Base-by-base conservation (phyloP, 768 basidiomycete species). In the Cystobasidium ongulense region DNA sequence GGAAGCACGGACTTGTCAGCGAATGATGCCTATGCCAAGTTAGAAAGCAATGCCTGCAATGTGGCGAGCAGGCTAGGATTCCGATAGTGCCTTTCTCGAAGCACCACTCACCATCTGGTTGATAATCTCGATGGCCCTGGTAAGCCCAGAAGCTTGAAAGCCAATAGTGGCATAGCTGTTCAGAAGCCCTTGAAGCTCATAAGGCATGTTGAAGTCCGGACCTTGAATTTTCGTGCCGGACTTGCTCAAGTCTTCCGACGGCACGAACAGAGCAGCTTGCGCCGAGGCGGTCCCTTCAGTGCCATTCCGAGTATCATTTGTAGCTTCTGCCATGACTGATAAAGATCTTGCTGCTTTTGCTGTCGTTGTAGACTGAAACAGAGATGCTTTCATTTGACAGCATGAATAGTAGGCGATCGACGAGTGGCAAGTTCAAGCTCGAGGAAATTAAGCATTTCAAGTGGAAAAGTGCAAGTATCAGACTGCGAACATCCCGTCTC, bases 81-180 rank as follows among this genome's bases (percentile, higher is more conserved):
- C 15, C 13, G n/a, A 27, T n/a, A 21, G 35, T 38, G 11, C 31
- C 13, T 38, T 13, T 15, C 25, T 23, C 18, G 36, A 23, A 66
- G 64, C 21, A n/a, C 17, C 43, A 78, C 85, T 63, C 53, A 92
- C 95, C 96, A 99, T 99, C 79, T 87, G 87, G 80, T 98, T 88
- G 31, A 98, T 90, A 65, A 96, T 89, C 33, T 89, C 86, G 53
- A 97, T 91, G 0, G 94, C 95, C 76, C 85, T 87, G 1, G 90
- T 90, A 1, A 99, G 83, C 72, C 90, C 92, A 66, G 88, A 94
- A n/a, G 96, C 96, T 81, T 99, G 96, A 80, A 98, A 99, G 23
- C 96, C 96, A 65, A 97, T 96, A 38, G 88, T 86, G 79, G 90
- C 87, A 82, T 96, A 99, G 78, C 86, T 88, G 39, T 83, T 80